Percentiles rank a stretch among this genome's conserved stretches.
Evolutionary conservation across 2,329 filamentous ascomycete species (phyloP).

Genomic region (Claviceps pusilla): DNA sequence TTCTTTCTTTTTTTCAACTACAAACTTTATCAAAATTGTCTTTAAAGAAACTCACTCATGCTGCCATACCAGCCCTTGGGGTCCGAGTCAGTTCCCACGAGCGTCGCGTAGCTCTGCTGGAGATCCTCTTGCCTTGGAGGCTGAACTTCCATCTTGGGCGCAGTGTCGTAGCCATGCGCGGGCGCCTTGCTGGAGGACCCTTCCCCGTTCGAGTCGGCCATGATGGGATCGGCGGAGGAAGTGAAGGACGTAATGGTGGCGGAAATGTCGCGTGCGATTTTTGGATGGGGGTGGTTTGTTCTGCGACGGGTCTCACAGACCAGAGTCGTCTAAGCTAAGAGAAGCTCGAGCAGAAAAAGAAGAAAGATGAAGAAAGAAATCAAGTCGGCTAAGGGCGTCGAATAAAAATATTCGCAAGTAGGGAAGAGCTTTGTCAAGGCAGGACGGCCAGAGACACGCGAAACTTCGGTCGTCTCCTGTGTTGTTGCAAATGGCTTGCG

Average conservation of each 20-base stretch:
- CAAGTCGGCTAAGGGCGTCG: too few species aligned
- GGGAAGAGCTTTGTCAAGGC: too few species aligned
- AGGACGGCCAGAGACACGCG: too few species aligned
- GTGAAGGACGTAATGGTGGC: slow-evolving; percentile 7
- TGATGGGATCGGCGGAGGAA: slow-evolving; percentile 8
- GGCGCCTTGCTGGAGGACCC: slow-evolving; percentile 18
- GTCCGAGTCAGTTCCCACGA: slow-evolving; percentile 49
- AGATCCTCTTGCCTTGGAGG: slow-evolving; percentile 72
- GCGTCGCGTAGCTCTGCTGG: slow-evolving; percentile 62
- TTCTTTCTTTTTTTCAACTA: neutral
- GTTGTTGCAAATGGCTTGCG: too few species aligned
- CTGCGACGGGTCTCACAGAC: neutral
- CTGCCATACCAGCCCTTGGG: slow-evolving; percentile 77
- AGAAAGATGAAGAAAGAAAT: too few species aligned
- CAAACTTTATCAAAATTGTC: too few species aligned
- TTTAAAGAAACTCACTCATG: slow-evolving; percentile 48
- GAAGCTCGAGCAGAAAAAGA: too few species aligned
- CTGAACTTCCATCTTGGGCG: slow-evolving; percentile 53
- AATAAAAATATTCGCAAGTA: too few species aligned
- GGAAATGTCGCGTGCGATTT: neutral
- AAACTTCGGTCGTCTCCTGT: too few species aligned
- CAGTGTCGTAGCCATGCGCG: slow-evolving; percentile 9
- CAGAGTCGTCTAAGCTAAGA: too few species aligned
- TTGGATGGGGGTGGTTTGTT: neutral
- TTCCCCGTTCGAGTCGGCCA: slow-evolving; percentile 13